Evolutionary conservation across 345 rosid species (phyloP).

Genomic region (Psidium guajava): DNA sequence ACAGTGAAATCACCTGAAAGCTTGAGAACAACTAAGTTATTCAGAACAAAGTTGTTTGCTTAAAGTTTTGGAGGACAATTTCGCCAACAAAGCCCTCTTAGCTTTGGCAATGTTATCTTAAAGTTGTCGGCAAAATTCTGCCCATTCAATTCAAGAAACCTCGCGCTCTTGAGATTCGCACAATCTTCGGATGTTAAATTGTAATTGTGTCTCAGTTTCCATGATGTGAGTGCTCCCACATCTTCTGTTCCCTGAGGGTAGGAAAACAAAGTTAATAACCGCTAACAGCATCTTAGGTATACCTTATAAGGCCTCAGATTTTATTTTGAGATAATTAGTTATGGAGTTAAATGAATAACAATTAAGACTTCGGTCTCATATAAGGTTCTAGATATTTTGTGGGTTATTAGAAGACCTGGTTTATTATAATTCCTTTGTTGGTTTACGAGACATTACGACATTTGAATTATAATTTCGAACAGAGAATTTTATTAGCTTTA

Average conservation of each 20-base stretch:
- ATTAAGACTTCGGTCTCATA: background rate
- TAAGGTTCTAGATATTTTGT: background rate
- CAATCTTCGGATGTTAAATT: background rate
- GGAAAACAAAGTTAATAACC: background rate
- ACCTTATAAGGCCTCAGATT: background rate
- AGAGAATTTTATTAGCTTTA: too few relatives aligned
- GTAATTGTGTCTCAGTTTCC: background rate
- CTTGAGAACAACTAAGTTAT: background rate
- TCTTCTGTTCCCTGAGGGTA: background rate
- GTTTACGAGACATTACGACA: too few relatives aligned
- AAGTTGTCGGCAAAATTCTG: background rate
- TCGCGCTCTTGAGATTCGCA: accelerated
- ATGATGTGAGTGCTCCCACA: accelerated
- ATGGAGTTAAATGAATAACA: background rate
- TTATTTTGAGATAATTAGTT: background rate
- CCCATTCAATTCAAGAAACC: background rate
- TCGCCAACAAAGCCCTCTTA: background rate
- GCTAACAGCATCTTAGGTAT: too few relatives aligned
- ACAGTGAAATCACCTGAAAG: background rate
- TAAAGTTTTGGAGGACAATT: background rate
- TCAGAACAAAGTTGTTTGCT: background rate
- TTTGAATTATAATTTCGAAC: too few relatives aligned
- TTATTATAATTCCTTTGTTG: background rate
- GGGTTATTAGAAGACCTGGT: background rate
- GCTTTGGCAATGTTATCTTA: accelerated